phyloP scores from a whole-genome alignment of 2,329 filamentous ascomycete species.

The Aureobasidium sp. region DNA sequence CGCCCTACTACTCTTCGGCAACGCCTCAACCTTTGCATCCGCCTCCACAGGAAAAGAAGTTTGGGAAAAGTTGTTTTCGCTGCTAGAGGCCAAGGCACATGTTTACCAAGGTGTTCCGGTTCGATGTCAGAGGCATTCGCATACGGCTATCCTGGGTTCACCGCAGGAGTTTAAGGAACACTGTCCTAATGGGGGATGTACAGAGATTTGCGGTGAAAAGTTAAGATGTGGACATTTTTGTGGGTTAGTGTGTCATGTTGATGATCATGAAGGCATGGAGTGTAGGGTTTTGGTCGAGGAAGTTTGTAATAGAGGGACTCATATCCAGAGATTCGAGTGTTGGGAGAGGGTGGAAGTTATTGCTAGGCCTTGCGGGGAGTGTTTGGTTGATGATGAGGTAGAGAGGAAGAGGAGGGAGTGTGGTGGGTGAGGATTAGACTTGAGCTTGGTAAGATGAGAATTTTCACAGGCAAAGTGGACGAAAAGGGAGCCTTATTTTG shows the following conservation, averaged over 20 bases:
- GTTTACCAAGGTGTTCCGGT: conserved; percentile 52
- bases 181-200: conserved; percentile 66
- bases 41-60: conserved; percentile 18
- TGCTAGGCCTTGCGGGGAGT: neutral
- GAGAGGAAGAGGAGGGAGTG: neutral
- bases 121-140: conserved; percentile 53
- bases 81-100: conserved; percentile 23
- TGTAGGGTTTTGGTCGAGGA: conserved; percentile 30
- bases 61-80: conserved; percentile 21
- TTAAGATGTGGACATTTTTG: conserved; percentile 59
- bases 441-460: too few relatives aligned
- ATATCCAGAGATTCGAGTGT: neutral
- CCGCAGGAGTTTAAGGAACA: conserved; percentile 53
- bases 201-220: conserved; percentile 46
- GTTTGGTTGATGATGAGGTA: neutral
- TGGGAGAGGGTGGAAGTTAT: neutral
- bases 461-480: too few relatives aligned
- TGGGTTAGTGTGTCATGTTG: conserved; percentile 53
- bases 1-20: conserved; percentile 66
- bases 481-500: too few relatives aligned
- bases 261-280: conserved; percentile 53
- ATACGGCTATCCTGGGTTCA: conserved; percentile 38
- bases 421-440: neutral
- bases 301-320: neutral
- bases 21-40: conserved; percentile 34